These are phyloP conservation scores for Remersonia thermophila DNA, from an alignment of 2,329 filamentous ascomycete genomes.

Conservation along the genomic window DNA sequence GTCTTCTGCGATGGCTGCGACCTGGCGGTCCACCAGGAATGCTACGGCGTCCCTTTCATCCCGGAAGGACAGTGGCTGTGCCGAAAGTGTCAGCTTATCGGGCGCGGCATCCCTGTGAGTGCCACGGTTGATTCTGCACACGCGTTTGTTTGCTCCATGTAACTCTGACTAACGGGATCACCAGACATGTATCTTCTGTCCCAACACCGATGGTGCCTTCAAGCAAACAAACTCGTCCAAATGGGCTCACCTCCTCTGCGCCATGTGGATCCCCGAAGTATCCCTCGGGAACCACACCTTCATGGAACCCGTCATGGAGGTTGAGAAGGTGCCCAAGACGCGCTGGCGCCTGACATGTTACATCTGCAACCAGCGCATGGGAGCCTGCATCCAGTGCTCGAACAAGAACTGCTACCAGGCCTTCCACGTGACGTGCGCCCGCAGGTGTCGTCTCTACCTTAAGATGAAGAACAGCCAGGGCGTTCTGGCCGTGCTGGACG, in stretches of 20 bases:
- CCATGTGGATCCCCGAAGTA: conserved; percentile 97
- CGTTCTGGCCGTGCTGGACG: conserved; percentile 61
- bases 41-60: conserved; percentile 96
- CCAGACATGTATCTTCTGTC: conserved; percentile 92
- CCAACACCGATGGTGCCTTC: conserved; percentile 93
- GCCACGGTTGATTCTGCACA: too few species aligned
- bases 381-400: conserved; percentile 93
- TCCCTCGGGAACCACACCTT: conserved; percentile 91
- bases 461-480: conserved; percentile 94
- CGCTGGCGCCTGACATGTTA: conserved; percentile 93
- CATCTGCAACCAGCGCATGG: conserved; percentile 95
- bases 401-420: conserved; percentile 96
- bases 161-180: background rate
- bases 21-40: conserved; percentile 94
- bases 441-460: conserved; percentile 73
- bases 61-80: conserved; percentile 98
- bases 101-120: conserved; percentile 73
- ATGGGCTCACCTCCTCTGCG: conserved; percentile 92
- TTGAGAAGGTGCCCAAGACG: conserved; percentile 91
- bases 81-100: conserved; percentile 90
- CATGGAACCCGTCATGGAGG: conserved; percentile 96
- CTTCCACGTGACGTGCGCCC: conserved; percentile 93
- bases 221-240: conserved; percentile 95
- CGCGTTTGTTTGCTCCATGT: background rate
- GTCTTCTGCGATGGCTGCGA: conserved; percentile 98